Evolutionary conservation across 805 yeast species (phyloP).

Genomic region (Kluyveromyces aestuarii): DNA sequence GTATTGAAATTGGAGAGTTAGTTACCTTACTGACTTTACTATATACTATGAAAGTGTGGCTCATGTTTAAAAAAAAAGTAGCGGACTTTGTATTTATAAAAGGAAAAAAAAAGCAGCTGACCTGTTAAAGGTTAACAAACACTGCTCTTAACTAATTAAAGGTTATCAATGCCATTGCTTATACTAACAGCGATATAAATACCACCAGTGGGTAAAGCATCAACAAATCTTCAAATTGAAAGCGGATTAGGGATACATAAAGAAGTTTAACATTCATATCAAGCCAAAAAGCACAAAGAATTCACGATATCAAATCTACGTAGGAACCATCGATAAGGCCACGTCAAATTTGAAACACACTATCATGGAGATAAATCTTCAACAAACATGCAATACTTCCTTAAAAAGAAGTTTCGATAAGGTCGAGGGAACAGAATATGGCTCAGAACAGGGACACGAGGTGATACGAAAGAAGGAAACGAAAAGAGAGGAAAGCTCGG

Average conservation of each 20-base stretch:
- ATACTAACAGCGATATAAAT: too few relatives aligned
- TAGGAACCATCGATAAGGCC: neutral
- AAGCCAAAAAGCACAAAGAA: neutral
- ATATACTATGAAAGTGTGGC: neutral
- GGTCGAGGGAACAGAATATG: neutral
- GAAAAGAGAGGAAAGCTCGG: neutral
- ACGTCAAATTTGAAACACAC: too few relatives aligned
- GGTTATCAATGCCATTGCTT: too few relatives aligned
- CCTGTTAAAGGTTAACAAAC: neutral
- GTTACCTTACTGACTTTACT: too few relatives aligned
- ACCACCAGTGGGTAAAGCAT: too few relatives aligned
- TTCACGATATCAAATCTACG: neutral
- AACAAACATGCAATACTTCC: neutral
- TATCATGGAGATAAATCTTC: constrained; percentile 1
- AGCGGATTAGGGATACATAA: too few relatives aligned
- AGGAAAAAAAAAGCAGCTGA: neutral
- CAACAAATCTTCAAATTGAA: too few relatives aligned
- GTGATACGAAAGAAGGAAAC: neutral
- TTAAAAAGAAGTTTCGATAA: neutral
- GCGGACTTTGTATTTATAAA: neutral
- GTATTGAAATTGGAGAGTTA: too few relatives aligned
- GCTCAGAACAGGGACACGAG: neutral
- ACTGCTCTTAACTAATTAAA: too few relatives aligned
- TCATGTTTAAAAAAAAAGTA: neutral
- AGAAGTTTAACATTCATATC: too few relatives aligned